Conservation (phyloP, 352 stramenopile species). For the Phytopythium mirpurense region DNA sequence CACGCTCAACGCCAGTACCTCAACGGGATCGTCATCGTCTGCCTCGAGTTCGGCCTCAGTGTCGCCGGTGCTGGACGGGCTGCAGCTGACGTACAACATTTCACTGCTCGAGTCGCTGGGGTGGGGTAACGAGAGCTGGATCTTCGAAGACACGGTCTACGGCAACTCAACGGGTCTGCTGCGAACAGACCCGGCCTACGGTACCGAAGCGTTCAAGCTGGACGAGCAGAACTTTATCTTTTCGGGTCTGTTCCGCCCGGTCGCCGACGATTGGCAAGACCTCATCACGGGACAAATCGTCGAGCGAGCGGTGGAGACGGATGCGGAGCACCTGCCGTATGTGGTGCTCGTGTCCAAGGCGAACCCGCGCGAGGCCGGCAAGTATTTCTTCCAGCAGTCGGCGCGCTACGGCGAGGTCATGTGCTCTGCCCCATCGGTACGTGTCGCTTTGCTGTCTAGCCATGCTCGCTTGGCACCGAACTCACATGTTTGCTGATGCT, state of each 20-base stretch:
- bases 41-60: constrained; percentile 12
- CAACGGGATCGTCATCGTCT: constrained; percentile 9
- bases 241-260: constrained; percentile 52
- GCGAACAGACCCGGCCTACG: constrained; percentile 30
- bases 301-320: constrained; percentile 50
- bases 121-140: constrained; percentile 62
- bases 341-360: constrained; percentile 48
- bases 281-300: constrained; percentile 51
- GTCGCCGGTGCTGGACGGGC: constrained; percentile 14
- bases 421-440: constrained; percentile 63
- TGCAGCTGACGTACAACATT: constrained; percentile 68
- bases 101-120: constrained; percentile 61
- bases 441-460: not conserved
- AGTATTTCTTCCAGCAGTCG: constrained; percentile 62
- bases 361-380: constrained; percentile 56
- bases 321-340: constrained; percentile 37
- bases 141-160: constrained; percentile 36
- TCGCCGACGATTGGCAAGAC: constrained; percentile 45
- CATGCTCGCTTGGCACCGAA: not conserved
- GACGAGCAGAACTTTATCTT: constrained; percentile 46
- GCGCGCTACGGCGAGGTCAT: constrained; percentile 64
- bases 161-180: constrained; percentile 24
- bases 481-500: constrained; percentile 1
- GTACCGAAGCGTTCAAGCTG: constrained; percentile 38
- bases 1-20: constrained; percentile 25